These are phyloP conservation scores for Penicillium egyptiacum DNA, from an alignment of 495 filamentous ascomycete species.

Conservation along the genomic window DNA sequence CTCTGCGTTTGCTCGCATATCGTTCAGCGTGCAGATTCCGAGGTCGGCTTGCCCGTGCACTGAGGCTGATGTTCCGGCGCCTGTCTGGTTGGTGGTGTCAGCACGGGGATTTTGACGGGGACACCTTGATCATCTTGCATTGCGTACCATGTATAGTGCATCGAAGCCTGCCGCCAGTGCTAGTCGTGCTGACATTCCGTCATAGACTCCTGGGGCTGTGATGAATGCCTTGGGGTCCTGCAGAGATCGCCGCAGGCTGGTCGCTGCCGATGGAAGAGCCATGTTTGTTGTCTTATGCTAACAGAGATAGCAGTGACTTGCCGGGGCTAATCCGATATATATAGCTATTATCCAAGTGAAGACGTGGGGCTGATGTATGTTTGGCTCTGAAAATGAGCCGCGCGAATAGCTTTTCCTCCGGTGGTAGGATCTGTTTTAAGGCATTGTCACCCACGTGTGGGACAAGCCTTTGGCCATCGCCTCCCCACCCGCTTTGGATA, in stretches of 20 bases:
- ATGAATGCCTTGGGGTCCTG: constrained; percentile 40
- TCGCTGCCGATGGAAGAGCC: constrained; percentile 34
- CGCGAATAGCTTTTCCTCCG: background rate
- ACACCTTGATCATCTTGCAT: background rate
- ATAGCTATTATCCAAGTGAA: background rate
- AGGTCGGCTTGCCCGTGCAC: constrained; percentile 67
- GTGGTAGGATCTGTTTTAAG: background rate
- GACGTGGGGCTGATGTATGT: background rate
- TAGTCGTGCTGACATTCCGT: constrained; percentile 66
- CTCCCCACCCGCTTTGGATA: no score
- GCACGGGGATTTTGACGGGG: background rate
- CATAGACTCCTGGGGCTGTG: constrained; percentile 65
- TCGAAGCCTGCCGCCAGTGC: constrained; percentile 62
- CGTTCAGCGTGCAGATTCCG: constrained; percentile 54
- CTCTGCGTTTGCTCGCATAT: constrained; percentile 47
- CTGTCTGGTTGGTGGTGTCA: constrained; percentile 46
- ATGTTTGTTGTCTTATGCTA: constrained; percentile 19
- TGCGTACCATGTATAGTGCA: constrained; percentile 61
- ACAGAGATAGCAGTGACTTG: background rate
- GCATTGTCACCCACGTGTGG: background rate
- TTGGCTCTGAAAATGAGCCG: background rate
- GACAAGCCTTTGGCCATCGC: constrained; percentile 7
- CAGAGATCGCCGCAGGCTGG: constrained; percentile 31
- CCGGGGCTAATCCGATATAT: background rate
- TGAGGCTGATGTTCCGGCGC: constrained; percentile 66